A percentile compares a stretch with the other conserved stretches of the same genome.
phyloP scores from a whole-genome alignment of 78 protist species.

The Neovahlkampfia damariscottae region DNA sequence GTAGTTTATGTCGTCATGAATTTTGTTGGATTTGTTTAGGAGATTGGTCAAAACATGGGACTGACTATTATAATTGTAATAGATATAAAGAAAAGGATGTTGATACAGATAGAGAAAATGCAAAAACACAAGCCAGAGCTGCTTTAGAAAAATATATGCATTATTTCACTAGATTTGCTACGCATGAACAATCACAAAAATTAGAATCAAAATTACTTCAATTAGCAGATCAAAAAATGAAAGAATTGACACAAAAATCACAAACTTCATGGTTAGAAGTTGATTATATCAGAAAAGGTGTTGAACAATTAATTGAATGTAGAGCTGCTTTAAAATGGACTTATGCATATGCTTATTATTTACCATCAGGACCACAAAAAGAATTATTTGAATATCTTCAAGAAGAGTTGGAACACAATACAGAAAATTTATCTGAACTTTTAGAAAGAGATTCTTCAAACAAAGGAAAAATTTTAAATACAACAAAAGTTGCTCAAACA shows the following conservation, averaged over 20 bases:
- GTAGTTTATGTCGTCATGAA: slow-evolving; percentile 36
- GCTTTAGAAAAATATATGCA: slow-evolving; percentile 36
- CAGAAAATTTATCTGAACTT: slow-evolving; percentile 19
- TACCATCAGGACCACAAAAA: slow-evolving; percentile 10
- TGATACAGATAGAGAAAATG: neutral
- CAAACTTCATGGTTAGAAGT: too few relatives aligned
- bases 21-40: slow-evolving; percentile 71
- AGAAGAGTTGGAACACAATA: slow-evolving; percentile 28
- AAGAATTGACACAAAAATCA: too few relatives aligned
- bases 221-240: slow-evolving; percentile 12
- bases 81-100: slow-evolving; percentile 23
- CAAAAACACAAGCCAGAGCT: neutral
- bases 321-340: slow-evolving; percentile 44
- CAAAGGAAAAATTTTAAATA: neutral
- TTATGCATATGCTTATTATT: slow-evolving; percentile 46
- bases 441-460: too few relatives aligned
- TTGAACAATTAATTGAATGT: slow-evolving; percentile 12
- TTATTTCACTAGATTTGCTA: slow-evolving; percentile 39
- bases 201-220: slow-evolving; percentile 19
- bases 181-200: slow-evolving; percentile 26
- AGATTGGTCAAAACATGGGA: slow-evolving; percentile 54
- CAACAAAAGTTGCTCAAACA: neutral
- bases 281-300: slow-evolving; percentile 35
- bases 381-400: slow-evolving; percentile 49
- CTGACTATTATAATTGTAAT: slow-evolving; percentile 46